These are phyloP conservation scores for Candida tallmaniae DNA, from an alignment of 805 yeast genomes.

Conservation along the genomic window DNA sequence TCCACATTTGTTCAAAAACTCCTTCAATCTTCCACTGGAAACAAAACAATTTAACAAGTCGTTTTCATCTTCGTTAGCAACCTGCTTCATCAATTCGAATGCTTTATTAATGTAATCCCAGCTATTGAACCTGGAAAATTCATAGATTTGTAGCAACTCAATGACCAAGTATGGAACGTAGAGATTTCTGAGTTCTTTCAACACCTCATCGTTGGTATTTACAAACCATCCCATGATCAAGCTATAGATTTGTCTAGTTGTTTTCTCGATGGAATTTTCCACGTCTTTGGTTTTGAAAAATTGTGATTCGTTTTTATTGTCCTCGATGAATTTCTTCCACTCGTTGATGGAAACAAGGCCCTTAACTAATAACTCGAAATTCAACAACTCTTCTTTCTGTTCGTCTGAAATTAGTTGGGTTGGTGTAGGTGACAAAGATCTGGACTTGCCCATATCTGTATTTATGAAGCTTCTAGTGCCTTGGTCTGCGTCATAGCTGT, in stretches of 20 bases:
- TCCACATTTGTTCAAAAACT: constrained; percentile 50
- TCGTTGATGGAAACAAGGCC: constrained; percentile 45
- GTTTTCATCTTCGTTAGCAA: constrained; percentile 60
- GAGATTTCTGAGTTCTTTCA: constrained; percentile 53
- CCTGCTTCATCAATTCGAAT: constrained; percentile 51
- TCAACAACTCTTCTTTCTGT: constrained; percentile 43
- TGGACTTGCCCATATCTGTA: constrained; percentile 7
- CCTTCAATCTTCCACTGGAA: constrained; percentile 50
- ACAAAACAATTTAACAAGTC: constrained; percentile 60
- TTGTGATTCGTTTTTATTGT: constrained; percentile 12
- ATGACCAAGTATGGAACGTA: constrained; percentile 73
- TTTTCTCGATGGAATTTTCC: constrained; percentile 33
- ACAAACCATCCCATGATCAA: constrained; percentile 36
- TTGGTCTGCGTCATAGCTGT: constrained; percentile 48
- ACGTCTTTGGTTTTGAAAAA: constrained; percentile 29
- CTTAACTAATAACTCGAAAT: constrained; percentile 42
- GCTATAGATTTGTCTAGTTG: constrained; percentile 22
- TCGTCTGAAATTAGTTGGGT: constrained; percentile 24
- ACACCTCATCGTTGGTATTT: constrained; percentile 24
- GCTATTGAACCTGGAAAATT: constrained; percentile 31
- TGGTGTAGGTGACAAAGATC: constrained; percentile 5
- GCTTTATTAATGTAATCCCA: constrained; percentile 52
- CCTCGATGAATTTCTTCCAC: constrained; percentile 41
- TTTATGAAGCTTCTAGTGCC: constrained; percentile 22
- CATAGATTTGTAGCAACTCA: constrained; percentile 55